Evolutionary conservation across 2,329 filamentous ascomycete species (phyloP), one percentile per base, ranked within the genome.

Genomic region (Sclerotinia borealis): DNA sequence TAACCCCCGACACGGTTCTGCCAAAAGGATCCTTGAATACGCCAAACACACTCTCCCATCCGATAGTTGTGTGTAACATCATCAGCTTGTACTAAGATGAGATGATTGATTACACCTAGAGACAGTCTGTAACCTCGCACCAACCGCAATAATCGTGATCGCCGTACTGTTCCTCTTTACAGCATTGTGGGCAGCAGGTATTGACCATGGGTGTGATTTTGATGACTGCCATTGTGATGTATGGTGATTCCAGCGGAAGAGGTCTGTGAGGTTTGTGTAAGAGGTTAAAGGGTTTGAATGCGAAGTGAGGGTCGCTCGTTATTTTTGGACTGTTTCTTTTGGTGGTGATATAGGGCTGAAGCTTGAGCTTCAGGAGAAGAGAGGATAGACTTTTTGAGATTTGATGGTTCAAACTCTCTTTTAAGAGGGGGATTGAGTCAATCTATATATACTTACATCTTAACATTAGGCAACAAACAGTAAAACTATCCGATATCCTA

Each of bases 131-230:
- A 13, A 70, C 74, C 52, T 79, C 77, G 70, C 80, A 82, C 70
- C 78, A 77, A 10, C 75, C 75, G 72, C 80, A 83, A 70, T 78
- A 79, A 68, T 83, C 80, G 70, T 83, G 80, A 54, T 78, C 78
- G 66, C 80, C 62, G 62, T 79, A 79, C 69, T 82, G 79, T 61
- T 78, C 76, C 39, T 78, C 78, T 69, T 79, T 80, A 76, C 80
- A 83, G 74, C 80, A 83, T 68, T 78, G 80, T 31, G 77, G 77
- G 76, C 80, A 83, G 78, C 80, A 83, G 68, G 77, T 70, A 74
- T 79, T 76, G 75, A 81, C 77, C 63, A 80, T 78, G 63, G 76
- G 76, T 66, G 78, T 72, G 67, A 74, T 72, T 61, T 78, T 77
- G 69, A 77, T 75, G 74, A 76, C 71, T 69, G 75, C 75, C 79